Evolutionary conservation across 1,284 basidiomycete species (phyloP).

Genomic region (Ganoderma sp.): DNA sequence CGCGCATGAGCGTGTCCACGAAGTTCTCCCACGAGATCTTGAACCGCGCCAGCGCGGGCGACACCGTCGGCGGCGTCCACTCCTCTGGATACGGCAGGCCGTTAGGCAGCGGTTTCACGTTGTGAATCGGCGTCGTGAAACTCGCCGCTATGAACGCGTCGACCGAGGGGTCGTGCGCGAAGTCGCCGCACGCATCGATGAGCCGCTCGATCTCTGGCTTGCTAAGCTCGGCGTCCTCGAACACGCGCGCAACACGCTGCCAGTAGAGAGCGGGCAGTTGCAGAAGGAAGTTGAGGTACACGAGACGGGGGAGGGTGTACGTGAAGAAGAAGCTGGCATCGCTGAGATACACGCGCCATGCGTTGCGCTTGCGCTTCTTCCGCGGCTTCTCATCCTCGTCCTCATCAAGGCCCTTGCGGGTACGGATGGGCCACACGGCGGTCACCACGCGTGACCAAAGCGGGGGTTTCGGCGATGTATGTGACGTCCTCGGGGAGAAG

Average conservation of each 20-base stretch:
- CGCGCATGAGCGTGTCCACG: slow-evolving; percentile 68
- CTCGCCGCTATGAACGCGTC: slow-evolving; percentile 29
- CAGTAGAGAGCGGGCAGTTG: slow-evolving; percentile 77
- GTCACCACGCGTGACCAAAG: background rate
- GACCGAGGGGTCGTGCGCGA: slow-evolving; percentile 22
- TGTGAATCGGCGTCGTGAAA: slow-evolving; percentile 20
- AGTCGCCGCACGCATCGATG: slow-evolving; percentile 53
- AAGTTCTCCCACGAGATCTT: slow-evolving; percentile 76
- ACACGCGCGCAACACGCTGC: slow-evolving; percentile 71
- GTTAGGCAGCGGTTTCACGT: slow-evolving; percentile 18
- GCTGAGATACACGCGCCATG: slow-evolving; percentile 24
- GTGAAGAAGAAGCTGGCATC: slow-evolving; percentile 43
- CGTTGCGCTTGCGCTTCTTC: slow-evolving; percentile 13
- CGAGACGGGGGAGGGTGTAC: slow-evolving; percentile 62
- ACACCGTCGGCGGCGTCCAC: slow-evolving; percentile 62
- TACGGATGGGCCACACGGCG: background rate
- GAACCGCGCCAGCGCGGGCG: slow-evolving; percentile 66
- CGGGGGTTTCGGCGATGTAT: background rate
- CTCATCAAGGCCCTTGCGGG: background rate
- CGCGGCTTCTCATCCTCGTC: slow-evolving; percentile 18
- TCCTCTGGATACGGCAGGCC: slow-evolving; percentile 65
- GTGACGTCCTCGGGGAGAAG: slow-evolving; percentile 24
- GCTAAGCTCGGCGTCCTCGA: slow-evolving; percentile 77
- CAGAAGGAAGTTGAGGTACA: slow-evolving; percentile 70
- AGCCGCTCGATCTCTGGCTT: slow-evolving; percentile 73